Percentiles rank a stretch among this genome's conserved stretches.
These are phyloP conservation scores for Puccinellia tenuiflora DNA, from an alignment of 176 grass and related monocot genomes.

Conservation along the genomic window DNA sequence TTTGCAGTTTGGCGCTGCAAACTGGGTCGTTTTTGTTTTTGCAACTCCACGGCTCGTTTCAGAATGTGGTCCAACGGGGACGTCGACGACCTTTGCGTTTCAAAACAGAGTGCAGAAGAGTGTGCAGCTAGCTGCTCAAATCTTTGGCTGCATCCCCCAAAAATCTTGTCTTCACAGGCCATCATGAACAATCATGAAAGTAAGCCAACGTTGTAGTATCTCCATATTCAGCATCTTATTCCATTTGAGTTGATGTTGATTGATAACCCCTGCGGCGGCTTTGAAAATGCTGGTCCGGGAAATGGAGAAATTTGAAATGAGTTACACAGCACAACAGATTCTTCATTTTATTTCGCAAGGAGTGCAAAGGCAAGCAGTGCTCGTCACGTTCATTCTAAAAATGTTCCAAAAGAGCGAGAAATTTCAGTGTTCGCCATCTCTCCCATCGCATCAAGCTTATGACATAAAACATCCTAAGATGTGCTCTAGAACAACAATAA, in stretches of 20 bases:
- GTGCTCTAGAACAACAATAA: neutral
- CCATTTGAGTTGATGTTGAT: neutral
- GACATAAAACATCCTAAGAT: neutral
- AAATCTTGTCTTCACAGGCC: slow-evolving; percentile 16
- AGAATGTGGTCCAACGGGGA: slow-evolving; percentile 20
- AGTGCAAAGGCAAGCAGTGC: neutral
- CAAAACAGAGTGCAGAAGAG: slow-evolving; percentile 10
- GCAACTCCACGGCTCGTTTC: slow-evolving; percentile 12
- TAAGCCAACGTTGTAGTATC: no score
- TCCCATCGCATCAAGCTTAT: neutral
- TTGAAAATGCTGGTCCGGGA: neutral
- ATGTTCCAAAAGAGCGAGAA: neutral
- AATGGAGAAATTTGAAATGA: neutral
- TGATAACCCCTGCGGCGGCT: neutral
- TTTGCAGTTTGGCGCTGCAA: neutral
- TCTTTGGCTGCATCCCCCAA: slow-evolving; percentile 20
- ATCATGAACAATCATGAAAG: slow-evolving; percentile 1
- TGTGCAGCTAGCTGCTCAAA: neutral
- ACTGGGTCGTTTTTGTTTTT: slow-evolving; percentile 9
- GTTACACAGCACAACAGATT: neutral
- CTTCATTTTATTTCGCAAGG: neutral
- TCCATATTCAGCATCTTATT: neutral
- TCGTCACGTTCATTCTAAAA: neutral
- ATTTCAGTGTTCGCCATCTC: neutral
- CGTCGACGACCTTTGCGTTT: neutral